phyloP scores from a whole-genome alignment of 225 moss, liverwort and hornwort species.

The Anthoceros angustus region DNA sequence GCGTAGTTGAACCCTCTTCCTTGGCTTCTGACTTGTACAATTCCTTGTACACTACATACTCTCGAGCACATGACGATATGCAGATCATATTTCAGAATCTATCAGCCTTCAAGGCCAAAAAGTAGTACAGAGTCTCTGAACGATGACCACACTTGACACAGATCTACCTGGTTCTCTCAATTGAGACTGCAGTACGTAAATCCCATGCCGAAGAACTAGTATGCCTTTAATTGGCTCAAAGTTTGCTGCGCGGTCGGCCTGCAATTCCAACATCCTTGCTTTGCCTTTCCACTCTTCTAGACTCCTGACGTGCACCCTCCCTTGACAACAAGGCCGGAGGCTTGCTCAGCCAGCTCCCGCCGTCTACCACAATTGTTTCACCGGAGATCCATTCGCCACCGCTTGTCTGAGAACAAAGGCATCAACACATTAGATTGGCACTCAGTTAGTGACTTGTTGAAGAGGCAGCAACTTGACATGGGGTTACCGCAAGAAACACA shows the following conservation, averaged over 20 bases:
- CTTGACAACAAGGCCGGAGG: slow-evolving; percentile 8
- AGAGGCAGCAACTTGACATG: not conserved
- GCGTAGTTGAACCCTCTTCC: slow-evolving; percentile 36
- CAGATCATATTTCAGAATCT: slow-evolving; percentile 35
- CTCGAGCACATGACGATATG: slow-evolving; percentile 42
- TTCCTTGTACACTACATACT: slow-evolving; percentile 38
- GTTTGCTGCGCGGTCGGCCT: slow-evolving; percentile 9
- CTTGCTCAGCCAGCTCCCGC: slow-evolving; percentile 11
- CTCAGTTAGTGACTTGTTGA: not conserved
- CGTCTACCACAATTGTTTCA: slow-evolving; percentile 13
- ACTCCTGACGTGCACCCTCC: slow-evolving; percentile 6
- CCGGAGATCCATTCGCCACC: slow-evolving; percentile 13
- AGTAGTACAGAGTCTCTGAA: not conserved
- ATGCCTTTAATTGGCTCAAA: not conserved
- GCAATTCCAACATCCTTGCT: slow-evolving; percentile 7
- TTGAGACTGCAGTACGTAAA: no score
- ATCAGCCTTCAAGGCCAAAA: slow-evolving; percentile 22
- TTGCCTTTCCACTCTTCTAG: slow-evolving; percentile 7
- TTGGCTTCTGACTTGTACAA: slow-evolving; percentile 44
- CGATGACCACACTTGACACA: not conserved
- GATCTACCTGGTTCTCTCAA: not conserved
- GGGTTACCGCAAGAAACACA: slow-evolving; percentile 15
- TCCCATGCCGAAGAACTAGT: no score
- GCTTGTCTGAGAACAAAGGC: slow-evolving; percentile 6
- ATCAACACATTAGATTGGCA: not conserved